Percentiles rank a stretch among this genome's conserved stretches.
phyloP scores from a whole-genome alignment of 768 basidiomycete genomes.

The Rhodocollybia butyracea region DNA sequence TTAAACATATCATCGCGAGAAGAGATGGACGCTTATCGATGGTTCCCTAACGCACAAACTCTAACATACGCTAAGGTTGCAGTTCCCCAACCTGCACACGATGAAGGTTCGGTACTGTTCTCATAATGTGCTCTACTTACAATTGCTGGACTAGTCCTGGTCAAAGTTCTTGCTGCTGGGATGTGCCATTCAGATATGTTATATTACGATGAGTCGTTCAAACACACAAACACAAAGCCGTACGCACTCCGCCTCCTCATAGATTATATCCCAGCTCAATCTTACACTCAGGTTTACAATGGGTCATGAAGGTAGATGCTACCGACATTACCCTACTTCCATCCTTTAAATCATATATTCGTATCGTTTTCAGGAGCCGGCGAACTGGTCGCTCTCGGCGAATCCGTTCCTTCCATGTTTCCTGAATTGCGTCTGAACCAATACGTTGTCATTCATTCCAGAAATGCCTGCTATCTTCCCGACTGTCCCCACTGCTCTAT shows the following conservation, averaged over 20 bases:
- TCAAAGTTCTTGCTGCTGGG: constrained; percentile 2
- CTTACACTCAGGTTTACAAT: neutral
- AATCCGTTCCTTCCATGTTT: constrained; percentile 1
- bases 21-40: constrained; percentile 5
- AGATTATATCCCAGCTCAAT: neutral
- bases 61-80: neutral
- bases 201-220: neutral
- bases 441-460: constrained; percentile 3
- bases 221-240: neutral
- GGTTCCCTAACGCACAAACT: neutral
- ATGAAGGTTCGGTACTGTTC: neutral
- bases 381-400: neutral
- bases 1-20: neutral
- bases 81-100: neutral
- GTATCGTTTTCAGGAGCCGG: constrained; percentile 3
- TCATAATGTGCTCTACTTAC: neutral
- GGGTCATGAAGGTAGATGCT: constrained; percentile 6
- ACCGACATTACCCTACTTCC: neutral
- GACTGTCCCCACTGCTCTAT: neutral
- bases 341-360: neutral
- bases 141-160: neutral
- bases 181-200: constrained; percentile 5
- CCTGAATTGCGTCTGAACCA: neutral
- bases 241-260: neutral
- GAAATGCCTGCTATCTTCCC: neutral